phyloP scores from a whole-genome alignment of 352 stramenopile species.

The Phytophthora pluvialis region DNA sequence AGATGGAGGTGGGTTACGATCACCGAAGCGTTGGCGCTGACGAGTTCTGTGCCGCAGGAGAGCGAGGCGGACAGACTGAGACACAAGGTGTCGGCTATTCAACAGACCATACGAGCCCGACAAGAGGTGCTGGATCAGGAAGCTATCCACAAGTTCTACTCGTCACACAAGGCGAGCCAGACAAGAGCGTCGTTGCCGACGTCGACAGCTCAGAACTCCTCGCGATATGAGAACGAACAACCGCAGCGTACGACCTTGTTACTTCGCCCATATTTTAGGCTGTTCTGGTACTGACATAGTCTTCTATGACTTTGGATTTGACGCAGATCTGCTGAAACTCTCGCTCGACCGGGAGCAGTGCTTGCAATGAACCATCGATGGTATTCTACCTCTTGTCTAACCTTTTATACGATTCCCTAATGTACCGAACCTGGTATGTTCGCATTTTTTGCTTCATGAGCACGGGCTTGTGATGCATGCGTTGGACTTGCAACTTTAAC shows the following conservation, averaged over 20 bases:
- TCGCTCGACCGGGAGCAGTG: conserved; percentile 8
- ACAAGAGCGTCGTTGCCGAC: not conserved
- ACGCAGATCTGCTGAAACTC: conserved; percentile 16
- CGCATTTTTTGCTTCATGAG: not conserved
- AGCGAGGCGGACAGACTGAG: conserved; percentile 15
- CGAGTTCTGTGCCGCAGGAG: conserved; percentile 18
- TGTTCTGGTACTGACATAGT: conserved; percentile 2
- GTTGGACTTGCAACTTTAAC: conserved; percentile 29
- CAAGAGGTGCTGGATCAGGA: conserved; percentile 22
- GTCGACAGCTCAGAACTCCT: not conserved
- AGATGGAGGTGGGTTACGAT: not conserved
- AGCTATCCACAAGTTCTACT: conserved; percentile 23
- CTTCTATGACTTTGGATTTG: not conserved
- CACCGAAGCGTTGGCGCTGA: not conserved
- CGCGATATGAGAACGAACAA: conserved; percentile 1
- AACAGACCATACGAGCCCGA: conserved; percentile 22
- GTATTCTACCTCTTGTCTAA: not conserved
- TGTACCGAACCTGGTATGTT: conserved; percentile 2
- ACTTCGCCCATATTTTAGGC: not conserved
- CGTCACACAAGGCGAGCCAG: conserved; percentile 2
- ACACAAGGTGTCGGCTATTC: conserved; percentile 18
- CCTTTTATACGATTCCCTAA: not conserved
- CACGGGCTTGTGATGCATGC: not conserved
- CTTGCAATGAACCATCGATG: conserved; percentile 13
- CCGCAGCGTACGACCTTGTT: conserved; percentile 6